Evolutionary conservation across 257 asterid genomes (phyloP), one percentile per base, ranked within the genome.

Genomic region (Solanum megistacrolobum): DNA sequence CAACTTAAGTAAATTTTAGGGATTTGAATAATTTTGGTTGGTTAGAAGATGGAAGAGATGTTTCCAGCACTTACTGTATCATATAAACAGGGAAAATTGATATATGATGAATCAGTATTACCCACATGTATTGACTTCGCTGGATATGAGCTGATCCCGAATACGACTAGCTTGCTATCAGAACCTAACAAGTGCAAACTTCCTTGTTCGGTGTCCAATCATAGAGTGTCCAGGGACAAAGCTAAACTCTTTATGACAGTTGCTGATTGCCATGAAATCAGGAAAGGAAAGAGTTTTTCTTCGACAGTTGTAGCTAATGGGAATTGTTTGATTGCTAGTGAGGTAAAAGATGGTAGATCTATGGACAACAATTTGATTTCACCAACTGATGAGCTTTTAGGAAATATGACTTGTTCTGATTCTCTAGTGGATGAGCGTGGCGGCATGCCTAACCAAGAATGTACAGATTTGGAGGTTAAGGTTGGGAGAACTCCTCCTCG

Each of bases 111-210:
- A 83, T 89, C 93, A 1, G 87, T 91, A 29, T 89, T 90, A 14
- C 81, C 94, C n/a, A 89, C 89, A 55, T 36, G 93, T 66, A 88
- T 92, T 60, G 94, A 93, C 83, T 72, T 92, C 78, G 34, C 89
- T 78, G 94, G 94, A 65, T 87, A 91, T 84, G 95, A 94, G 89
- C 90, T 93, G 66, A 88, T 90, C 65, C 76, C 92, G 76, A 89
- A 86, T 92, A 83, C 92, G 16, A 69, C 72, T 14, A 87, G 88
- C 87, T 89, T 85, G 65, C 84, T 88, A 23, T 90, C 89, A 7
- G 91, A 89, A 48, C 90, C 89, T 48, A 68, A 85, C 68, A 90
- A 92, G 92, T 89, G 95, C 86, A 92, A 93, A 90, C 91, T 88
- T 84, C 95, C 94, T 48, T 60, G 27, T 60, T 36, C 85, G 69